Evolutionary conservation across 2,329 filamentous ascomycete genomes (phyloP), one percentile per base, ranked within the genome.

Genomic region (Fusarium staphyleae): DNA sequence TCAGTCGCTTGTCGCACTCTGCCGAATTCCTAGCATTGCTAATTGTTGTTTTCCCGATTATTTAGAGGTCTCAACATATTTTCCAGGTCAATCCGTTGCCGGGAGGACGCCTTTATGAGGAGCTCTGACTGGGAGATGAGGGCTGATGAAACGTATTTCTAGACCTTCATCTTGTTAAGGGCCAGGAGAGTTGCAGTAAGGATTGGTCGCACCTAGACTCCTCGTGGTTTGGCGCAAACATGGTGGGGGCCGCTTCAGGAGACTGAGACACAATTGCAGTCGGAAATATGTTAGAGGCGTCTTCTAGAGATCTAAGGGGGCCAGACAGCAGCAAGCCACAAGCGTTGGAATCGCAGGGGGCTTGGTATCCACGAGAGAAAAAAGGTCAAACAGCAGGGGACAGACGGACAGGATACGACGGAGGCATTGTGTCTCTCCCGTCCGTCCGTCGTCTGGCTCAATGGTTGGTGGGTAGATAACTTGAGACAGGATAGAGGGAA

Each of bases 401-500:
- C 7, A 30, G n/a, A 22, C 19, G 19, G 15, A 19, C 39, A 19
- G 15, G 41, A 33, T 14, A 11, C 14, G 28, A 45, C 30, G 22
- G 30, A 33, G n/a, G n/a, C n/a, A n/a, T n/a, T n/a, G n/a, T n/a
- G n/a, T n/a, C n/a, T n/a, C n/a, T n/a, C n/a, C n/a, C n/a, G n/a
- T n/a, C n/a, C n/a, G n/a, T n/a, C n/a, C n/a, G n/a, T n/a, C n/a
- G n/a, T n/a, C n/a, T n/a, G n/a, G n/a, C n/a, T n/a, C n/a, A n/a
- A n/a, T n/a, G n/a, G n/a, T n/a, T 34, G 46, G 33, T 24, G 11
- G 42, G 35, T 48, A 55, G 28, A 47, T 49, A 65, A 46, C 44
- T 32, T 65, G 58, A 65, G 61, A 65, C 62, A 58, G 22, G 30
- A 41, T n/a, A n/a, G n/a, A n/a, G n/a, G n/a, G n/a, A 15, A 46